phyloP scores from a whole-genome alignment of 495 filamentous ascomycete genomes.

The Tuber melanosporum region DNA sequence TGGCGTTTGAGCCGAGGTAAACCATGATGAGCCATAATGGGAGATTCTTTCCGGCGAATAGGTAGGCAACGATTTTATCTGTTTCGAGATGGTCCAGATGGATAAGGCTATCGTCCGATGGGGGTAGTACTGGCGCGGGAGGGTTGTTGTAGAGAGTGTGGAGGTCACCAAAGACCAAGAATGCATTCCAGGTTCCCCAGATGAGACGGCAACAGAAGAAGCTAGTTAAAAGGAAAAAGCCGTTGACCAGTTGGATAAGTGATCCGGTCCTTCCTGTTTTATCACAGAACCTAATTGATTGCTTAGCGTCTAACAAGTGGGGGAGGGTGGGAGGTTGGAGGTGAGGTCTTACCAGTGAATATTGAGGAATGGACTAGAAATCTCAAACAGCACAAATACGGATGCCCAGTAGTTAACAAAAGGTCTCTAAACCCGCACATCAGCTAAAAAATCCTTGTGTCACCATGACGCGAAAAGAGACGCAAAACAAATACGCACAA shows the following conservation, averaged over 20 bases:
- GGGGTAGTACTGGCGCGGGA: conserved; percentile 41
- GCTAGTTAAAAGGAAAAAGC: conserved; percentile 60
- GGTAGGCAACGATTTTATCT: conserved; percentile 35
- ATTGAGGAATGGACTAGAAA: conserved; percentile 87
- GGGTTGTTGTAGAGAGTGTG: conserved; percentile 53
- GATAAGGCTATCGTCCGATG: conserved; percentile 41
- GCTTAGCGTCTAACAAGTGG: not conserved
- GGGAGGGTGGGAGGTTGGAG: not conserved
- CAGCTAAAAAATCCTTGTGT: not conserved
- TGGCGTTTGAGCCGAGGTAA: conserved; percentile 70
- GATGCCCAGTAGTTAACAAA: conserved; percentile 90
- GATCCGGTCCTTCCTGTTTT: conserved; percentile 92
- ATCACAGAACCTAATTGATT: conserved; percentile 64
- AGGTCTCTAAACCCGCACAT: conserved; percentile 58
- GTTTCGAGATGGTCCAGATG: conserved; percentile 29
- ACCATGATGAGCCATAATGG: conserved; percentile 73
- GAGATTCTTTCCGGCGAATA: conserved; percentile 46
- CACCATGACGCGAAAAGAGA: not conserved
- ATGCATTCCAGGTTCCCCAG: conserved; percentile 82
- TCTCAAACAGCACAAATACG: conserved; percentile 94
- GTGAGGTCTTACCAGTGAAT: conserved; percentile 68
- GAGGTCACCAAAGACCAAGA: conserved; percentile 71
- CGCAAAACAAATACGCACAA: conserved; percentile 56
- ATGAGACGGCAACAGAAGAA: conserved; percentile 88
- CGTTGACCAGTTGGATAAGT: conserved; percentile 75